These are phyloP conservation scores for Thymus quinquecostatus DNA, from an alignment of 257 asterid species.

Conservation along the genomic window DNA sequence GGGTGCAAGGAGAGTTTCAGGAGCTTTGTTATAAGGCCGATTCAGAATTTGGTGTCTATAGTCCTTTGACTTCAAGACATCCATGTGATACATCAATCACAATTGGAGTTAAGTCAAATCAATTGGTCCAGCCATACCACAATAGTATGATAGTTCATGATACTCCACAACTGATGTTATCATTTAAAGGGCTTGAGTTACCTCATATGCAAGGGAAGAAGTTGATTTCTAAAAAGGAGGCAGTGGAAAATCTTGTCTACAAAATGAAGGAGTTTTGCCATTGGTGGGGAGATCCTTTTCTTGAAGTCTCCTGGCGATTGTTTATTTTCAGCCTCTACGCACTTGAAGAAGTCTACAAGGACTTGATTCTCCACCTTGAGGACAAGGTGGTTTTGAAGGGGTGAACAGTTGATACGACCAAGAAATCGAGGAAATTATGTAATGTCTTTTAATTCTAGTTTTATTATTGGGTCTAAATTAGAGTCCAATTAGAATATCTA, in stretches of 20 bases:
- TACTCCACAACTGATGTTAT: neutral
- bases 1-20: neutral
- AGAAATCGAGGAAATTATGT: too few relatives aligned
- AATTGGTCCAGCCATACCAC: too few relatives aligned
- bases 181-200: too few relatives aligned
- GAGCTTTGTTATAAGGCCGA: neutral
- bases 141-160: too few relatives aligned
- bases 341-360: neutral
- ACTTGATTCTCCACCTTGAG: neutral
- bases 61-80: neutral
- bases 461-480: too few relatives aligned
- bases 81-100: neutral
- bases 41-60: too few relatives aligned
- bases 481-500: too few relatives aligned
- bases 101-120: neutral
- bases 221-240: too few relatives aligned
- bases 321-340: neutral
- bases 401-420: too few relatives aligned
- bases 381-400: too few relatives aligned
- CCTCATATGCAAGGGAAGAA: neutral
- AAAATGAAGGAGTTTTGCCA: neutral
- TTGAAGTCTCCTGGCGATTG: neutral
- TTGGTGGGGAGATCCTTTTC: neutral
- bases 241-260: neutral
- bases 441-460: too few relatives aligned